Base-by-base conservation (phyloP, 176 grass and related monocot genomes). In the Chrysopogon serrulatus region DNA sequence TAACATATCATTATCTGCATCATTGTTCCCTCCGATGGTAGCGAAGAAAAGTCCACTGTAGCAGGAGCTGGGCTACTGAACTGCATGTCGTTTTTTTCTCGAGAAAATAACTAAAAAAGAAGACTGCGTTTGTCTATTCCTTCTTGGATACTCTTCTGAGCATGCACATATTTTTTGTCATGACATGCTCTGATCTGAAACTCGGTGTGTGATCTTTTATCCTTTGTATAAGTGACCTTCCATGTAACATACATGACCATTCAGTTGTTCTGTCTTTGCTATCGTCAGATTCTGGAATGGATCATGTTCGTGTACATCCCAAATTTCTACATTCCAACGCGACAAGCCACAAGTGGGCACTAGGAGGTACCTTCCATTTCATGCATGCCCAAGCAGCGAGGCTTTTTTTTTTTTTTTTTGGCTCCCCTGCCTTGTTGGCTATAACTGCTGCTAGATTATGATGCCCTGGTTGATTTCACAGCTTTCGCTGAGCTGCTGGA, bases 331-430 rank as follows among this genome's bases (percentile, higher is more conserved):
- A 99, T 86, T 99, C 96, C 65, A 99, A 99, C 90, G 96, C 96
- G 31, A 99, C 96, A 21, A 99, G 96, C 89, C 96, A 99, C 91
- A 99, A 99, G 74, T 99, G 96, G 96, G 93, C 96, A 23, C 89
- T 99, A 56, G 96, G 96, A 44, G 96, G 96, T 99, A 91, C 81
- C 71, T 51, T 57, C 73, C 32, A 73, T 73, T 64, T 83, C 44
- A 66, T 54, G 31, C 73, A 35, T 37, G 73, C 42, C 16, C 10
- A 35, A n/a, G 11, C 41, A 65, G 28, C 5, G 11, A 49, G 28
- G n/a, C n/a, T n/a, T n/a, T n/a, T n/a, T n/a, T n/a, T n/a, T n/a
- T 36, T 70, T 82, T 47, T 18, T 72, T 57, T 27, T 65, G 13
- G 42, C 27, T n/a, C 27, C 8, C 4, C 14, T 44, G 30, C 76